Percentiles rank a stretch among this genome's conserved stretches.
phyloP scores from a whole-genome alignment of 2,329 filamentous ascomycete species.

The Lecanicillium sp. region DNA sequence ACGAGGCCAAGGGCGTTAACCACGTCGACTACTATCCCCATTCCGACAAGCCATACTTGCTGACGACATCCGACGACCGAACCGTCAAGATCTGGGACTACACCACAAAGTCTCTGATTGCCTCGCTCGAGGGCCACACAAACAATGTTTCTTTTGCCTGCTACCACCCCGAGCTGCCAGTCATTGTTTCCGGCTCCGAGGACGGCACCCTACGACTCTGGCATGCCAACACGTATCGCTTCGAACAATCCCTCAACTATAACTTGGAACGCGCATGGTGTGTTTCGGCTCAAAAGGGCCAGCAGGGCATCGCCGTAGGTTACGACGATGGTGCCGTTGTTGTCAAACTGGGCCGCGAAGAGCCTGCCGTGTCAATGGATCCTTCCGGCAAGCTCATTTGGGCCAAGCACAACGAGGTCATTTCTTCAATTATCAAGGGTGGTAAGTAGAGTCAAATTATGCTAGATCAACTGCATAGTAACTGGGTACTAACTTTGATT shows the following conservation, averaged over 20 bases:
- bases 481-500: constrained; percentile 17
- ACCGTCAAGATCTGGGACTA: constrained; percentile 99
- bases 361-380: constrained; percentile 97
- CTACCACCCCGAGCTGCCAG: constrained; percentile 92
- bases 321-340: constrained; percentile 98
- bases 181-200: constrained; percentile 96
- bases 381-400: constrained; percentile 91
- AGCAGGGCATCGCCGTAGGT: constrained; percentile 89
- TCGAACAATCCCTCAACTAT: constrained; percentile 94
- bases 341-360: constrained; percentile 93
- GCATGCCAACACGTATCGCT: constrained; percentile 94
- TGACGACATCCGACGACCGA: constrained; percentile 92
- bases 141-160: constrained; percentile 98
- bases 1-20: constrained; percentile 96
- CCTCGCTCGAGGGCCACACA: constrained; percentile 91
- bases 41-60: constrained; percentile 73
- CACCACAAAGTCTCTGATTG: constrained; percentile 94
- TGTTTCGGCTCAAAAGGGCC: constrained; percentile 88
- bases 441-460: constrained; percentile 33
- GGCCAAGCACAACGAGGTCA: constrained; percentile 90
- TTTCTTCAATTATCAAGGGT: constrained; percentile 89
- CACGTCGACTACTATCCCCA: constrained; percentile 85
- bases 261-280: constrained; percentile 96
- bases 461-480: background rate
- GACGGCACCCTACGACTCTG: constrained; percentile 97